Evolutionary conservation across 305 asterid genomes (phyloP).

Genomic region (Nicotiana rustica): DNA sequence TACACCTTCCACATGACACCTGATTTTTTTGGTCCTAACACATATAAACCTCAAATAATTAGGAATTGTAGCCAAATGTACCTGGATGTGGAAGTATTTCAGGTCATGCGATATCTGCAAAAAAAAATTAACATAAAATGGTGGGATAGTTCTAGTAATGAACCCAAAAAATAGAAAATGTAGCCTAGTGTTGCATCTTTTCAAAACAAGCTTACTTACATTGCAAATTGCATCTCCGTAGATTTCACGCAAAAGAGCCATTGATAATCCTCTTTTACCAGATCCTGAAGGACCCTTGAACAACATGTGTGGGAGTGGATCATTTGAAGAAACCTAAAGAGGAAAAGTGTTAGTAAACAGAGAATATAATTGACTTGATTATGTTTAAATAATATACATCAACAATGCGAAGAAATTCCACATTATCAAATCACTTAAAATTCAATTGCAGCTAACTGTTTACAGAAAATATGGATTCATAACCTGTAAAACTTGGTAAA

Average conservation of each 20-base stretch:
- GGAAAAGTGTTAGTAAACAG: not conserved
- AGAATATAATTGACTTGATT: not conserved
- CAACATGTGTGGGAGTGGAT: conserved; percentile 63
- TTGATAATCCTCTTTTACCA: conserved; percentile 71
- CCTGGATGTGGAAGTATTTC: conserved; percentile 69
- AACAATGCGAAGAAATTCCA: no score
- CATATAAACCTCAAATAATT: no score
- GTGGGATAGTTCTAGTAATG: not conserved
- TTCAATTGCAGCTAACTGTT: no score
- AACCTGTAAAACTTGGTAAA: no score
- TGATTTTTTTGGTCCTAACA: no score
- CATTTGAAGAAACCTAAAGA: conserved; percentile 35
- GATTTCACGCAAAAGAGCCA: conserved; percentile 72
- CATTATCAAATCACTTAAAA: no score
- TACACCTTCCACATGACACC: no score
- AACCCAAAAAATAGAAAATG: not conserved
- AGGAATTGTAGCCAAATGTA: conserved; percentile 16
- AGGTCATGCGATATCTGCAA: conserved; percentile 84
- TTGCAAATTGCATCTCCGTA: conserved; percentile 70
- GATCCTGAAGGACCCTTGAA: conserved; percentile 76
- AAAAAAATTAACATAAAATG: conserved; percentile 16
- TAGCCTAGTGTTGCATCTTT: not conserved
- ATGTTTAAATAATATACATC: no score
- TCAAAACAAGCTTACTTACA: conserved; percentile 47
- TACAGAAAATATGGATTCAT: no score